Conservation (phyloP, 805 yeast genomes). For the Kuraishia borneana region DNA sequence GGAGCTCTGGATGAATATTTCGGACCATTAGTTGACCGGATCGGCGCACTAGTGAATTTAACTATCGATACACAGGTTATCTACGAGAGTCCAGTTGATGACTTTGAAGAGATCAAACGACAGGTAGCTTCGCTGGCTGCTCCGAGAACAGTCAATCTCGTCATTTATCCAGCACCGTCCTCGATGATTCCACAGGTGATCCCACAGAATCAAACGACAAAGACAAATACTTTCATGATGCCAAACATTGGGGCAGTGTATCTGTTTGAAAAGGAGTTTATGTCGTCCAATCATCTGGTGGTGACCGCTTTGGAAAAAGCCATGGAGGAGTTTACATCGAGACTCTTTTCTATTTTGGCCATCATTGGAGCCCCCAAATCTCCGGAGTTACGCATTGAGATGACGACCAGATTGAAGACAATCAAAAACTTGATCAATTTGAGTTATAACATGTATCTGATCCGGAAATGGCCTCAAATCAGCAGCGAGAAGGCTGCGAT, state of each 20-base stretch:
- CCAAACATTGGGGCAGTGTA: not conserved
- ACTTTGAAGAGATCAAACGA: not conserved
- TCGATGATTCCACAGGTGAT: not conserved
- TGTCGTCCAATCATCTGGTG: too few relatives aligned
- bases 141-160: not conserved
- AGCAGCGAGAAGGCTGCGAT: too few relatives aligned
- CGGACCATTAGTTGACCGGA: slow-evolving; percentile 4
- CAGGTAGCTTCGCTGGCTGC: not conserved
- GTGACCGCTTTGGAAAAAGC: not conserved
- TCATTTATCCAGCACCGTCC: not conserved
- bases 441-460: not conserved
- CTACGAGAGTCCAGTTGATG: not conserved
- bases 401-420: slow-evolving; percentile 3
- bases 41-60: slow-evolving; percentile 5
- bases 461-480: too few relatives aligned
- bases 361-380: slow-evolving; percentile 42
- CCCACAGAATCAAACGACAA: not conserved
- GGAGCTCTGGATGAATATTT: slow-evolving; percentile 8
- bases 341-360: slow-evolving; percentile 54
- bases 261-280: not conserved
- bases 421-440: slow-evolving; percentile 4
- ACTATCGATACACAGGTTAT: slow-evolving; percentile 4
- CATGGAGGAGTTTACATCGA: slow-evolving; percentile 49
- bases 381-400: slow-evolving; percentile 42
- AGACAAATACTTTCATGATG: not conserved